Base-by-base conservation (phyloP, 192 early-diverging fungal genomes). In the Backusella morwellensis region DNA sequence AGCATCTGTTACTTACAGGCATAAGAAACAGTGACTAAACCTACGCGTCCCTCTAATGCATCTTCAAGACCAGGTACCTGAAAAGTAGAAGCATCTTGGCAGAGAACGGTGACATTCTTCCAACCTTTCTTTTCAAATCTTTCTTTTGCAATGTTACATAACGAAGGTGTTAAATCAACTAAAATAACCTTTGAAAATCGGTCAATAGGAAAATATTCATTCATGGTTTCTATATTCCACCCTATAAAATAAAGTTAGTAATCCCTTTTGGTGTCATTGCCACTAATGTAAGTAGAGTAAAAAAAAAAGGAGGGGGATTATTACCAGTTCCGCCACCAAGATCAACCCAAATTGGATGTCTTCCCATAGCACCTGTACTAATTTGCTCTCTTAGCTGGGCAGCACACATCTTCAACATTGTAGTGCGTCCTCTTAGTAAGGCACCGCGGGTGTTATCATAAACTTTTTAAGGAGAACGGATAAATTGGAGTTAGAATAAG, bases 1-100 rank as follows among this genome's bases (percentile, higher is more conserved):
- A 9, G 11, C 3, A 23, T 35, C 4, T 36, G 12, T 23, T 32
- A 76, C 75, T 73, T 77, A 76, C 79, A 83, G 6, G 95, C 95
- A 86, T 96, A 96, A 8, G 92, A 94, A 91, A 95, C 91, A 66
- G 94, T 95, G 38, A 96, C 84, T 19, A 96, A 76, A 41, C 93
- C 92, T 70, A 95, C 86, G 44, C 92, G 87, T 35, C 90, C 81
- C 34, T 89, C 85, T 36, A 89, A 83, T 19, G 80, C 75, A 44
- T 86, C 83, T 47, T 85, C 82, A 35, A 90, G 75, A 12, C 85
- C 86, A 26, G 94, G 90, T 44, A 94, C 84, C 38, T 83, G 85
- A 81, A 94, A 95, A 36, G 82, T 88, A 29, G 88, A 68, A 15
- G 94, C 95, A 83, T 95, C 94, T 77, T 92, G 88, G 82, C 93